A percentile compares a stretch with the other conserved stretches of the same genome.
Conservation (phyloP, 768 basidiomycete genomes). For the Cystobasidium onofrii region DNA sequence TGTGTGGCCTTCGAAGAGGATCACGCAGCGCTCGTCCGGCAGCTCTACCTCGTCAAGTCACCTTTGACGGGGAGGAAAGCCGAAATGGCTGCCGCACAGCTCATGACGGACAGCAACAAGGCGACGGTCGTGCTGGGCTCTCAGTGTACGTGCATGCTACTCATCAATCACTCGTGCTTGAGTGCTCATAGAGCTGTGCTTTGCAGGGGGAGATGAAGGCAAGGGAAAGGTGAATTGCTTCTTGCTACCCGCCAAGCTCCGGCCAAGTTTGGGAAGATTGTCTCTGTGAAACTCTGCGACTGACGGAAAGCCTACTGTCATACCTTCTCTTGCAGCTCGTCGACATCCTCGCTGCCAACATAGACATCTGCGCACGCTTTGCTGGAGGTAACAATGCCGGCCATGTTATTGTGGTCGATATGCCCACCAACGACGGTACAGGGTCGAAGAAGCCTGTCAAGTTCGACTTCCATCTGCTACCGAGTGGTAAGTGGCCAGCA, state of each 20-base stretch:
- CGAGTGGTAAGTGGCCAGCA: slow-evolving; percentile 78
- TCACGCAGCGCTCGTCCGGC: too few species aligned
- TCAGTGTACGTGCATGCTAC: slow-evolving; percentile 40
- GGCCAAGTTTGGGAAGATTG: too few species aligned
- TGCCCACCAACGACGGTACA: slow-evolving; percentile 47
- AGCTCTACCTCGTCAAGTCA: neutral
- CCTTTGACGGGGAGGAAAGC: neutral
- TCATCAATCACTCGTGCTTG: neutral
- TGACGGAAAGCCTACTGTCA: neutral
- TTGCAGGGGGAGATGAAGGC: slow-evolving; percentile 47
- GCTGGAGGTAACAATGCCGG: slow-evolving; percentile 99
- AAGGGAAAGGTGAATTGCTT: slow-evolving; percentile 42
- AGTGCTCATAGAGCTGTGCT: neutral
- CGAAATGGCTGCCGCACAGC: slow-evolving; percentile 1
- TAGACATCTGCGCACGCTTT: slow-evolving; percentile 88
- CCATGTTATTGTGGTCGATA: slow-evolving; percentile 78
- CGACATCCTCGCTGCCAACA: slow-evolving; percentile 81
- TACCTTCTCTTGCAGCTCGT: slow-evolving; percentile 56
- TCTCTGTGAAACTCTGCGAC: neutral
- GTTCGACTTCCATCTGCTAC: slow-evolving; percentile 91
- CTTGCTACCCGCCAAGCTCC: neutral
- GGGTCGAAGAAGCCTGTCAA: slow-evolving; percentile 60
- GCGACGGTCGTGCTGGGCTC: slow-evolving; percentile 40
- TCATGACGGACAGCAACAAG: slow-evolving; percentile 13
- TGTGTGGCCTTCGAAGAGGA: too few species aligned